phyloP scores from a whole-genome alignment of 345 rosid species.

The Eucalyptus polyanthemos region DNA sequence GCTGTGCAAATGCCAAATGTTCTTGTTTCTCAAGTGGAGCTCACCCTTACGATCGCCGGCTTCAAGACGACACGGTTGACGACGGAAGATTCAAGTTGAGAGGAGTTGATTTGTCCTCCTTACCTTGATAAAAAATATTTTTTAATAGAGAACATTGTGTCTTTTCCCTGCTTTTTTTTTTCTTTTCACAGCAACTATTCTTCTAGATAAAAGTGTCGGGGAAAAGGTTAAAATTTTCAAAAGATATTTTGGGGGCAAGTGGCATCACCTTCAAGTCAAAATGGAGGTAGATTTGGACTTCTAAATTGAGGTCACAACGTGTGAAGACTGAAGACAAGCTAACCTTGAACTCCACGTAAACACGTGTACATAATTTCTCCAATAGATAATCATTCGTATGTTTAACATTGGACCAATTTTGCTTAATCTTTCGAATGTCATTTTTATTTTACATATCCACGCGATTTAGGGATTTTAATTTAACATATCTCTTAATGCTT shows the following conservation, averaged over 20 bases:
- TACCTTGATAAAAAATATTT: too few species aligned
- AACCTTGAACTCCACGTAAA: neutral
- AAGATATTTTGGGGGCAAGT: neutral
- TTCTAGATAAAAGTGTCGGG: neutral
- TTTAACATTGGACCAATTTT: neutral
- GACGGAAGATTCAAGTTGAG: neutral
- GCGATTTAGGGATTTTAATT: neutral
- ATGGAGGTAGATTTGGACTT: neutral
- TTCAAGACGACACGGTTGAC: neutral
- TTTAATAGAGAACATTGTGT: too few species aligned
- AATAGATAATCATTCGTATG: neutral
- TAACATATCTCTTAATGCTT: neutral
- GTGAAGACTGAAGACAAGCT: neutral
- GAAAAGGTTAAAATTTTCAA: neutral
- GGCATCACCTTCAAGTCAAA: neutral
- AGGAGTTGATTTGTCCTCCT: neutral
- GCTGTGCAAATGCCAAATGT: neutral
- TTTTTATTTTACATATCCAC: neutral
- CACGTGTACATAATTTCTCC: neutral
- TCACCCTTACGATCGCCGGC: neutral
- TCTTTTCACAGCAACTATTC: neutral
- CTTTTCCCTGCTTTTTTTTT: too few species aligned
- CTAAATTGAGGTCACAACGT: neutral
- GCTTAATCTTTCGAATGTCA: neutral
- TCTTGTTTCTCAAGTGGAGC: neutral